Percentiles rank a stretch among this genome's conserved stretches.
Evolutionary conservation across 768 basidiomycete genomes (phyloP).

Genomic region (Punctularia strigosozonata): DNA sequence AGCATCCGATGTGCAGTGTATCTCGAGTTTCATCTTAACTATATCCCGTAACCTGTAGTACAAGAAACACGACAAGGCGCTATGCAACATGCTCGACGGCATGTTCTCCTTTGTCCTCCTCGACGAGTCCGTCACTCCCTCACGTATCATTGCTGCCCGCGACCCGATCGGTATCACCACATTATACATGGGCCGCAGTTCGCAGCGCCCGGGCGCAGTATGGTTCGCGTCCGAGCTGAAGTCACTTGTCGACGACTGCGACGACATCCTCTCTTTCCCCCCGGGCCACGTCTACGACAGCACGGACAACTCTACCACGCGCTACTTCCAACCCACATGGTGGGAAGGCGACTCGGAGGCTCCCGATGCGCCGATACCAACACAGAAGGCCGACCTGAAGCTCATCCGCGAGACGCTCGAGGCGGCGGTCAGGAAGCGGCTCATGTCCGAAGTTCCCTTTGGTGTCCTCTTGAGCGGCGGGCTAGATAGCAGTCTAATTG

Average conservation of each 20-base stretch:
- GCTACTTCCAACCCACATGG: constrained; percentile 88
- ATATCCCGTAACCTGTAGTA: constrained; percentile 40
- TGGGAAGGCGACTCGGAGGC: constrained; percentile 72
- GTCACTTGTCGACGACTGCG: constrained; percentile 82
- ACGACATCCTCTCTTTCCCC: constrained; percentile 90
- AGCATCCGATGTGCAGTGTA: constrained; percentile 1
- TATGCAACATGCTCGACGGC: constrained; percentile 81
- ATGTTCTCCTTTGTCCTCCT: constrained; percentile 98
- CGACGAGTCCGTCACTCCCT: constrained; percentile 83
- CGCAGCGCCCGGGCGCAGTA: constrained; percentile 65
- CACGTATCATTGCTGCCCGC: constrained; percentile 88
- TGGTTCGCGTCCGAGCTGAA: constrained; percentile 98
- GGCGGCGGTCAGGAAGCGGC: constrained; percentile 82
- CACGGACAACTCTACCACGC: constrained; percentile 57
- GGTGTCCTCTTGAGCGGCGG: constrained; percentile 95
- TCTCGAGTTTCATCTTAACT: constrained; percentile 4
- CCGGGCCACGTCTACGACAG: constrained; percentile 97
- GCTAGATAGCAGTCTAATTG: constrained; percentile 91
- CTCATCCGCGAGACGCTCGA: constrained; percentile 75
- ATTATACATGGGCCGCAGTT: constrained; percentile 94
- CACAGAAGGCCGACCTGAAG: constrained; percentile 48
- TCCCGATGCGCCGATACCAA: constrained; percentile 41
- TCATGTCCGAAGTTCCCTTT: constrained; percentile 98
- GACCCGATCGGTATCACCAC: constrained; percentile 98
- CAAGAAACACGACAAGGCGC: constrained; percentile 61